These are phyloP conservation scores for Russula virescens DNA, from an alignment of 768 basidiomycete genomes.

Conservation along the genomic window DNA sequence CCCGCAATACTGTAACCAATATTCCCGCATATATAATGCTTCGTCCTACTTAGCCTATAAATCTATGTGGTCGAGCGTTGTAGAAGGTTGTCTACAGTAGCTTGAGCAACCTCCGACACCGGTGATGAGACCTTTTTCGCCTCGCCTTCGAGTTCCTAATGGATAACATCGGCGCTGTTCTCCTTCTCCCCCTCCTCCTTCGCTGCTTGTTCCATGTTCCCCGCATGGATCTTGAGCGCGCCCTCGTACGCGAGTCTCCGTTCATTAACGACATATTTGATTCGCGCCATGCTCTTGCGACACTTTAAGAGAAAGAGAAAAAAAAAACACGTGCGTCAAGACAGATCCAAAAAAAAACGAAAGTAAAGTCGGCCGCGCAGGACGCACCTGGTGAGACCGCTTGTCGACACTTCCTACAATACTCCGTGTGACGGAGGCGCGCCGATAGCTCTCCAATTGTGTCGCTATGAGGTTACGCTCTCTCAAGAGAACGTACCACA, in stretches of 20 bases:
- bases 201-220: constrained; percentile 16
- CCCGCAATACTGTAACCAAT: not conserved
- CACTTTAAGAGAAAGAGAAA: constrained; percentile 42
- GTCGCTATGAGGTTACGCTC: constrained; percentile 90
- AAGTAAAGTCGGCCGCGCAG: not conserved
- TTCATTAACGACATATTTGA: constrained; percentile 90
- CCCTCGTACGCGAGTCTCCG: constrained; percentile 79
- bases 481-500: constrained; percentile 88
- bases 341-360: not conserved
- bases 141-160: constrained; percentile 1
- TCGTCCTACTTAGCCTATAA: not conserved
- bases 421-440: constrained; percentile 39
- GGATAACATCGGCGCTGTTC: not conserved
- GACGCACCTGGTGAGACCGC: constrained; percentile 20
- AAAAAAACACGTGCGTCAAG: not conserved
- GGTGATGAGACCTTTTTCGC: constrained; percentile 8
- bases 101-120: constrained; percentile 2
- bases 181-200: constrained; percentile 2
- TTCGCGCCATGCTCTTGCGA: constrained; percentile 94
- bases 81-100: constrained; percentile 2
- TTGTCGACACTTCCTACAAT: not conserved
- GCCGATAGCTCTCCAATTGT: constrained; percentile 71
- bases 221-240: constrained; percentile 37
- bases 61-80: constrained; percentile 1
- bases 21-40: not conserved